These are phyloP conservation scores for Balamuthia mandrillaris DNA, from an alignment of 208 protist species.

Conservation along the genomic window DNA sequence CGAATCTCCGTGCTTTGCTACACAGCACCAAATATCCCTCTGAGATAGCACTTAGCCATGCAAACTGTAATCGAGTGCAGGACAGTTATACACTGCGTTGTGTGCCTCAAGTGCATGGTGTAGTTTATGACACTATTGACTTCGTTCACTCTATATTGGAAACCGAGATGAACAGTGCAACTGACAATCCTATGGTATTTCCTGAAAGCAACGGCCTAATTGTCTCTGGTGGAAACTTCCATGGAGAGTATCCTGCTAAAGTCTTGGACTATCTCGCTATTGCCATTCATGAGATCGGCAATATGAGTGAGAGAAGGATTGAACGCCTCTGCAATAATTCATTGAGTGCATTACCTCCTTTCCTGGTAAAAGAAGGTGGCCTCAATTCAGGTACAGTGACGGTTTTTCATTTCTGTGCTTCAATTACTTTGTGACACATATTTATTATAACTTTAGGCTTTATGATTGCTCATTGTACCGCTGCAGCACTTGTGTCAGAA, in stretches of 20 bases:
- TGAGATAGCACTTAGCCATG: slow-evolving; percentile 69
- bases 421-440: slow-evolving; percentile 51
- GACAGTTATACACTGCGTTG: slow-evolving; percentile 84
- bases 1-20: slow-evolving; percentile 36
- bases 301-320: slow-evolving; percentile 74
- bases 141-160: slow-evolving; percentile 75
- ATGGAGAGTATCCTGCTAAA: slow-evolving; percentile 84
- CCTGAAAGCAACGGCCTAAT: slow-evolving; percentile 55
- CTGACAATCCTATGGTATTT: slow-evolving; percentile 88
- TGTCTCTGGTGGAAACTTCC: slow-evolving; percentile 84
- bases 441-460: slow-evolving; percentile 84
- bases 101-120: slow-evolving; percentile 80
- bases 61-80: slow-evolving; percentile 75
- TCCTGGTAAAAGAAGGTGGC: slow-evolving; percentile 57
- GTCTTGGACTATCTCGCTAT: slow-evolving; percentile 62
- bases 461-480: slow-evolving; percentile 87
- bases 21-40: slow-evolving; percentile 42
- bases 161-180: slow-evolving; percentile 82
- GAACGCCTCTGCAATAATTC: slow-evolving; percentile 77
- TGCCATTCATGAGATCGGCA: slow-evolving; percentile 74
- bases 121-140: slow-evolving; percentile 72
- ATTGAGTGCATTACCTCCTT: slow-evolving; percentile 76
- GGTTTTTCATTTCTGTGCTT: background rate
- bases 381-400: background rate
- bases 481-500: slow-evolving; percentile 78